Evolutionary conservation across 768 basidiomycete species (phyloP).

Genomic region (Lactifluus echinatus): DNA sequence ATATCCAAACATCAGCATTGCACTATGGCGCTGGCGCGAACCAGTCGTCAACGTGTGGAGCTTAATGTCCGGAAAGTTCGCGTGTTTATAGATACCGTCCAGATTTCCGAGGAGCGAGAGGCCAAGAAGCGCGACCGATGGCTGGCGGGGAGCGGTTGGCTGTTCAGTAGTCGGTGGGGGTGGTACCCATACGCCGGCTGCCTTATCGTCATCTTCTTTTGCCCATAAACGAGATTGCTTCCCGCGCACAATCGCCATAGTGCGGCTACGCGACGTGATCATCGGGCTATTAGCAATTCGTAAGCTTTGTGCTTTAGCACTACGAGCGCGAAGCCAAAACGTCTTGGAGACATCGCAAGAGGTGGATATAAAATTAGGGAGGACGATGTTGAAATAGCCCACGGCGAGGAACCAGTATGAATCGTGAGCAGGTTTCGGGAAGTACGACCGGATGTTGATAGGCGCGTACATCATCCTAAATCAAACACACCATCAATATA

Average conservation of each 20-base stretch:
- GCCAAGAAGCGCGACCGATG: constrained; percentile 61
- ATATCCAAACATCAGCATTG: constrained; percentile 77
- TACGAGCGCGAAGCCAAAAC: constrained; percentile 70
- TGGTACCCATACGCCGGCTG: constrained; percentile 33
- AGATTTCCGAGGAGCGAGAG: constrained; percentile 80
- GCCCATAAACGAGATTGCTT: constrained; percentile 57
- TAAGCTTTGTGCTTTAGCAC: constrained; percentile 59
- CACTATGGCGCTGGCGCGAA: constrained; percentile 69
- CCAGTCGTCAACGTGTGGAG: constrained; percentile 76
- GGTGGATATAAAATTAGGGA: constrained; percentile 62
- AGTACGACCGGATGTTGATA: constrained; percentile 63
- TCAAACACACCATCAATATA: not conserved
- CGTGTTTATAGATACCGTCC: constrained; percentile 72
- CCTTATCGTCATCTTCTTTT: constrained; percentile 64
- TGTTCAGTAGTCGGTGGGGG: constrained; percentile 21
- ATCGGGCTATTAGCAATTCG: constrained; percentile 56
- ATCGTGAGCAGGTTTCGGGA: constrained; percentile 34
- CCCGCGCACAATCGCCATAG: constrained; percentile 60
- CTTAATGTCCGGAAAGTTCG: constrained; percentile 42
- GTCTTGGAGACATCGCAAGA: constrained; percentile 29
- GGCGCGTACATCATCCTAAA: constrained; percentile 82
- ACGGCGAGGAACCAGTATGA: constrained; percentile 82
- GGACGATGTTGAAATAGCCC: constrained; percentile 73
- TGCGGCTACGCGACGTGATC: constrained; percentile 48
- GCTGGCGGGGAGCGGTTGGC: constrained; percentile 23